phyloP scores from a whole-genome alignment of 768 basidiomycete genomes.

The Boletus vinaceobasis region DNA sequence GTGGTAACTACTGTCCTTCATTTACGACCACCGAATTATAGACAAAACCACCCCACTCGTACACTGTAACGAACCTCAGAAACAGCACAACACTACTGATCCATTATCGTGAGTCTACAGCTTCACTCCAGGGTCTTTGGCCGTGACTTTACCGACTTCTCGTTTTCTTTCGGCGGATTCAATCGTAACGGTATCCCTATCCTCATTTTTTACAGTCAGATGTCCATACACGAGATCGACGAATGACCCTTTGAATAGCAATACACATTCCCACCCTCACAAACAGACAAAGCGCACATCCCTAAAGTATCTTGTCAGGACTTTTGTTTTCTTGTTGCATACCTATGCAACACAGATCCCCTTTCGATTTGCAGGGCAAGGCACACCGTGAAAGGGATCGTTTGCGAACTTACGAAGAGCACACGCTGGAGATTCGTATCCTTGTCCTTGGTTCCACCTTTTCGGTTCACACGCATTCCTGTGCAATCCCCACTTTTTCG shows the following conservation, averaged over 20 bases:
- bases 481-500: background rate
- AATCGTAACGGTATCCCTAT: background rate
- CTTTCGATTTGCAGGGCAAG: background rate
- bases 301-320: background rate
- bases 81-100: background rate
- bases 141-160: background rate
- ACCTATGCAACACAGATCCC: no score
- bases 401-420: background rate
- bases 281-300: background rate
- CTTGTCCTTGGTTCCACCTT: background rate
- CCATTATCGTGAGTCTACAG: background rate
- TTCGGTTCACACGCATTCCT: background rate
- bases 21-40: background rate
- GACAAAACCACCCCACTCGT: background rate
- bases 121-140: background rate
- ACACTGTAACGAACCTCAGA: background rate
- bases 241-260: background rate
- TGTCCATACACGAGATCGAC: no score
- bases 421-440: background rate
- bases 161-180: background rate
- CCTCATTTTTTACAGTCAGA: background rate
- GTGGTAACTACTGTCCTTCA: slow-evolving; percentile 23
- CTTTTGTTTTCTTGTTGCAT: background rate
- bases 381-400: background rate
- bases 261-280: no score